Evolutionary conservation across 768 basidiomycete species (phyloP).

Genomic region (Chiua virens): DNA sequence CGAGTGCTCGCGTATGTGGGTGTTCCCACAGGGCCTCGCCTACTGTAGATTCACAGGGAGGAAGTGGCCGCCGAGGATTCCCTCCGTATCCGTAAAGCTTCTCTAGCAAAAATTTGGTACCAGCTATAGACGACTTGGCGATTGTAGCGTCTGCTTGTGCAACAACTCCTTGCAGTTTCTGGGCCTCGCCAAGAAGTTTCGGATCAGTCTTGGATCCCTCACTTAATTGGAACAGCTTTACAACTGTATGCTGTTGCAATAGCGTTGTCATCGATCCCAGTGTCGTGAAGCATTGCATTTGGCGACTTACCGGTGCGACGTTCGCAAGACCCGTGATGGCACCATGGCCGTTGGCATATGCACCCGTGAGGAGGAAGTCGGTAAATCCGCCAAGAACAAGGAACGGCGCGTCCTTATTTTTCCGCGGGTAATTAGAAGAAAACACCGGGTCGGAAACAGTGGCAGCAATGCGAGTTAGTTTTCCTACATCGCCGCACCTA

Average conservation of each 20-base stretch:
- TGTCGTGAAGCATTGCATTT: background rate
- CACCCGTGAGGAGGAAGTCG: conserved; percentile 78
- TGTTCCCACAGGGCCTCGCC: conserved; percentile 72
- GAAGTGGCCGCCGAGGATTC: conserved; percentile 72
- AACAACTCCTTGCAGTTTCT: conserved; percentile 75
- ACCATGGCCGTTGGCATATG: conserved; percentile 75
- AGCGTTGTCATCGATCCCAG: background rate
- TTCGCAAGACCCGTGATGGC: conserved; percentile 91
- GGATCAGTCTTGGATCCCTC: conserved; percentile 54
- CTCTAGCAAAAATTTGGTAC: conserved; percentile 80
- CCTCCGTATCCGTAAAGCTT: conserved; percentile 83
- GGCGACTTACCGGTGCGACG: conserved; percentile 62
- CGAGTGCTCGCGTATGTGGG: conserved; percentile 65
- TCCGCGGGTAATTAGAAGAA: conserved; percentile 60
- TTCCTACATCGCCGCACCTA: conserved; percentile 91
- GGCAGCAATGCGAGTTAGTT: conserved; percentile 81
- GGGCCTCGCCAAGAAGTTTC: conserved; percentile 63
- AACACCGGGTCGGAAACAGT: conserved; percentile 60
- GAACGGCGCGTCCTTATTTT: conserved; percentile 66
- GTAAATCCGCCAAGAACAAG: conserved; percentile 83
- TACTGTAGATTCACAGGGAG: conserved; percentile 55
- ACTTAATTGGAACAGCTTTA: conserved; percentile 61
- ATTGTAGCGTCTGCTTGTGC: conserved; percentile 82
- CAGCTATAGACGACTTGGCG: conserved; percentile 71
- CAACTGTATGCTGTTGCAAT: conserved; percentile 50